Base-by-base conservation (phyloP, 805 yeast genomes). In the Wickerhamomyces kurtzmanii region DNA sequence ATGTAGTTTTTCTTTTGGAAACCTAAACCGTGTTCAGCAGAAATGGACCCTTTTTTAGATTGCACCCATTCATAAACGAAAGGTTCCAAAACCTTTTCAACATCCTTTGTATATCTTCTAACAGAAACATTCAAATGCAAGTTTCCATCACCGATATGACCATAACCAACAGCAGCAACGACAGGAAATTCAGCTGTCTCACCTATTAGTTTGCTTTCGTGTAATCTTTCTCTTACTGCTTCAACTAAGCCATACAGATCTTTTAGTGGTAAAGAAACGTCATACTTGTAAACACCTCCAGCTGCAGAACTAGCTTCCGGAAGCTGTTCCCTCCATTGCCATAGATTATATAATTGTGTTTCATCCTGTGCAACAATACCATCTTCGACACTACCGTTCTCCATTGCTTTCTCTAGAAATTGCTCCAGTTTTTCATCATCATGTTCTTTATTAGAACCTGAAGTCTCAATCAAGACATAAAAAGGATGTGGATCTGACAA, bases 121-220 rank as follows among this genome's bases (percentile, higher is more conserved):
- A 86, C 94, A 23, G 93, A 79, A 28, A 91, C 93, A 49, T 91
- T 91, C 49, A 91, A 70, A 54, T 91, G 98, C 45, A 91, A 62
- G 57, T 91, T 91, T 29, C 98, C 97, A 51, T 91, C 98, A 31
- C 98, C 98, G 45, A 91, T 71, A 49, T 91, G 98, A n/a, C 98
- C 98, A 47, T 89, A 91, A 0, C 98, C 98, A 39, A 89, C 76
- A 8, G 93, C 94, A 35, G 74, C 79, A 30, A 84, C 77, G 3
- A 83, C 96, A 3, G 96, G 95, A 51, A 66, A 68, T 4, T 67
- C 62, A 23, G 70, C 79, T 19, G 75, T 71, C 26, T 67, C 72
- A 30, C 80, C 83, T 14, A 76, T 57, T 30, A 89, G 56, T 3
- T 68, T 75, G 17, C 68, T 65, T 19, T 64, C 72, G 2, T 34